A percentile compares a stretch with the other conserved stretches of the same genome.
These are phyloP conservation scores for Leccinum pellstonianum DNA, from an alignment of 768 basidiomycete genomes.

Conservation along the genomic window DNA sequence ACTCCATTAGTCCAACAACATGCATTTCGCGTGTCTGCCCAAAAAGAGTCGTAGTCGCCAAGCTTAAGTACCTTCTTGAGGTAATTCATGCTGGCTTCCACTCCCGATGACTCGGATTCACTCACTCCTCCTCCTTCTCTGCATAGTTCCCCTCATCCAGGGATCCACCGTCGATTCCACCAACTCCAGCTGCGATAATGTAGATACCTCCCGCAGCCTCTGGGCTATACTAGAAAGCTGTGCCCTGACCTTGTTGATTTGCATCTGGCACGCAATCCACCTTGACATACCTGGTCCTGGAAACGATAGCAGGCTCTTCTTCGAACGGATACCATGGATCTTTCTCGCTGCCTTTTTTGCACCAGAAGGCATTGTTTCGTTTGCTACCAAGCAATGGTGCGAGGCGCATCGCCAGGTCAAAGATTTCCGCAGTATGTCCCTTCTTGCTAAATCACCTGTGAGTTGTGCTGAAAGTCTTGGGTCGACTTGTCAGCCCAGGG, in stretches of 20 bases:
- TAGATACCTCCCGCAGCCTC: not conserved
- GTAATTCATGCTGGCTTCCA: not conserved
- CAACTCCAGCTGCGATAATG: not conserved
- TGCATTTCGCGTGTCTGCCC: not conserved
- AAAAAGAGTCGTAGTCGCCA: not conserved
- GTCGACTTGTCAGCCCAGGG: not conserved
- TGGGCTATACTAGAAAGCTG: not conserved
- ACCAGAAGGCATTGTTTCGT: not conserved
- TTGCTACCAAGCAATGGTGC: not conserved
- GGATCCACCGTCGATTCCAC: not conserved
- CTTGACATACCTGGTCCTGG: not conserved
- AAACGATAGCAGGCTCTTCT: not conserved
- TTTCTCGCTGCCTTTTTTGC: not conserved
- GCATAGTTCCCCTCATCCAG: not conserved
- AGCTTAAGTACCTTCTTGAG: not conserved
- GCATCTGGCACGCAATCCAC: not conserved
- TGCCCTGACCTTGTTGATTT: not conserved
- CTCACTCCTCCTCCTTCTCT: not conserved
- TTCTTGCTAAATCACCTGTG: not conserved
- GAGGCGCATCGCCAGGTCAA: not conserved
- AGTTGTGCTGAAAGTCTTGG: not conserved
- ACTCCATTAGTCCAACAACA: not conserved
- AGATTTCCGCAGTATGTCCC: not conserved
- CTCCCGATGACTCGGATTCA: not conserved
- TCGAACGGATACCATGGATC: not conserved